Conservation (phyloP, 192 early-diverging fungal species). For the Coemansia sp. region DNA sequence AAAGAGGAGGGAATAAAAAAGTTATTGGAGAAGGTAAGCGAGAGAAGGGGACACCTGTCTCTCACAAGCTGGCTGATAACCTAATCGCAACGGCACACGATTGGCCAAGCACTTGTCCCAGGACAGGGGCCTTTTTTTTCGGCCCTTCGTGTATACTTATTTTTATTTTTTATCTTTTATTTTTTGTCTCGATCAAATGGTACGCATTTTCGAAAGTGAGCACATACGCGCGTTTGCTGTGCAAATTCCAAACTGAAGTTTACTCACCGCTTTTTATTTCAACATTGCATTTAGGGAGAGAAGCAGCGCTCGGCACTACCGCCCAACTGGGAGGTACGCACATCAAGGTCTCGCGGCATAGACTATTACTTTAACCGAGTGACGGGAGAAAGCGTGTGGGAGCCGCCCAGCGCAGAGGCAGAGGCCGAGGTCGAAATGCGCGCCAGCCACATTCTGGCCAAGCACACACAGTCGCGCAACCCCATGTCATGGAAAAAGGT, state of each 20-base stretch:
- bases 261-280: too few relatives aligned
- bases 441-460: constrained; percentile 88
- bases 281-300: constrained; percentile 17
- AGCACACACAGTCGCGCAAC: constrained; percentile 78
- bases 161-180: neutral
- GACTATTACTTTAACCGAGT: constrained; percentile 77
- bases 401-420: constrained; percentile 53
- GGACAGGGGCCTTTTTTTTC: neutral
- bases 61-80: neutral
- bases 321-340: constrained; percentile 67
- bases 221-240: too few relatives aligned
- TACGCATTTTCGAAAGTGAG: neutral
- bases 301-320: constrained; percentile 48
- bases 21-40: neutral
- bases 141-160: neutral
- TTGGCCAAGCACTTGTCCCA: neutral
- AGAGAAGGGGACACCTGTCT: neutral
- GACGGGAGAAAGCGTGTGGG: constrained; percentile 74
- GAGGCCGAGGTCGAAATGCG: constrained; percentile 52
- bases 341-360: constrained; percentile 62
- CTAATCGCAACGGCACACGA: neutral
- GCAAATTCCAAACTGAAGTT: too few relatives aligned
- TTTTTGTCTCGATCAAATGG: neutral
- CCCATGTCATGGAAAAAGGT: constrained; percentile 90
- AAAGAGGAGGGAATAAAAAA: neutral